phyloP scores from a whole-genome alignment of 2,329 filamentous ascomycete genomes.

The Beauveria sp. region DNA sequence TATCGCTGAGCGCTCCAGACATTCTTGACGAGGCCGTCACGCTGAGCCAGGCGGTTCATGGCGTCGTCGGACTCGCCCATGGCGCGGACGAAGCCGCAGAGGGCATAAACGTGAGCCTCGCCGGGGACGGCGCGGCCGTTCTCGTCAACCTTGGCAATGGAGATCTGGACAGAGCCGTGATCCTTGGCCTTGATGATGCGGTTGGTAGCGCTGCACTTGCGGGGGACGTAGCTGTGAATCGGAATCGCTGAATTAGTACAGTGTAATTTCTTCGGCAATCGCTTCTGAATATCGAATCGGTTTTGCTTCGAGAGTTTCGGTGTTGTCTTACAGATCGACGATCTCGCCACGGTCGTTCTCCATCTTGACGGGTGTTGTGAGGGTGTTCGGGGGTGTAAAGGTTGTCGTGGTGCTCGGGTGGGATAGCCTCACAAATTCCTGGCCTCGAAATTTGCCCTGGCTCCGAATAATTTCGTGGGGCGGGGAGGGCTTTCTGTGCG shows the following conservation, averaged over 20 bases:
- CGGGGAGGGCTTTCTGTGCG: slow-evolving; percentile 26
- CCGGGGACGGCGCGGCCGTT: slow-evolving; percentile 87
- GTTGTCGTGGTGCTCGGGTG: slow-evolving; percentile 21
- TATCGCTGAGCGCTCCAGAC: slow-evolving; percentile 80
- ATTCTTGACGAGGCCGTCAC: slow-evolving; percentile 92
- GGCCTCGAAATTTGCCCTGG: slow-evolving; percentile 26
- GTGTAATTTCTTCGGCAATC: slow-evolving; percentile 10
- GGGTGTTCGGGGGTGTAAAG: slow-evolving; percentile 21
- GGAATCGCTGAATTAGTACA: slow-evolving; percentile 20
- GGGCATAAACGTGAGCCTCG: slow-evolving; percentile 95
- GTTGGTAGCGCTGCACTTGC: slow-evolving; percentile 98
- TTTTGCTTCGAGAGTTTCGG: slow-evolving; percentile 3
- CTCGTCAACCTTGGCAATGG: slow-evolving; percentile 97
- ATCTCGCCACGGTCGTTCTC: slow-evolving; percentile 99
- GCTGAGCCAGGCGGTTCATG: slow-evolving; percentile 90
- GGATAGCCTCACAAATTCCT: slow-evolving; percentile 20
- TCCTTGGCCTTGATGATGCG: slow-evolving; percentile 99
- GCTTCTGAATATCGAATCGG: not conserved
- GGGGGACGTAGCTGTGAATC: slow-evolving; percentile 75
- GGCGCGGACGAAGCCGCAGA: slow-evolving; percentile 94
- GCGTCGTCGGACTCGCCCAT: slow-evolving; percentile 98
- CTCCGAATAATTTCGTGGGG: slow-evolving; percentile 28
- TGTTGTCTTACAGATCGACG: slow-evolving; percentile 81
- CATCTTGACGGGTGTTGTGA: slow-evolving; percentile 59
- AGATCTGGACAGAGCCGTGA: slow-evolving; percentile 97